A percentile compares a stretch with the other conserved stretches of the same genome.
phyloP scores from a whole-genome alignment of 2,329 filamentous ascomycete species.

The Coleophoma crateriformis region DNA sequence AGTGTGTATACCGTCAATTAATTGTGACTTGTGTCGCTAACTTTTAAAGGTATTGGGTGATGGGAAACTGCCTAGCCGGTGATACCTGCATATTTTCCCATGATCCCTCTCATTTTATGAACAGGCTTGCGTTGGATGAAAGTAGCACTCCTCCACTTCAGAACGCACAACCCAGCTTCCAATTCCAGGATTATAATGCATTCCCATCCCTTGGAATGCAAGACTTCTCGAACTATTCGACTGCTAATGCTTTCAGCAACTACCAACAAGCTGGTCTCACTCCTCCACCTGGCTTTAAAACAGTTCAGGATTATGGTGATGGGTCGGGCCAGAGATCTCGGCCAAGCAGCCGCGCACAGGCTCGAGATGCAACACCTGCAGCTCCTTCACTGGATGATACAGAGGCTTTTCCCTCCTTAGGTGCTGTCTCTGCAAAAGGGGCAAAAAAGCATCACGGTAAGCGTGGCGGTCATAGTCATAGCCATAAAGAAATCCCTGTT shows the following conservation, averaged over 20 bases:
- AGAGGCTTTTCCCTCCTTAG: constrained; percentile 88
- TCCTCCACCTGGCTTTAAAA: constrained; percentile 66
- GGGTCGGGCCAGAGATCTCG: constrained; percentile 71
- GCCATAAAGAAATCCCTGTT: constrained; percentile 59
- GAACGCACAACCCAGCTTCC: constrained; percentile 61
- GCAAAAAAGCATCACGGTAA: constrained; percentile 93
- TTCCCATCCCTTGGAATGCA: constrained; percentile 66
- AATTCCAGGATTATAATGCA: constrained; percentile 76
- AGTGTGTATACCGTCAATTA: constrained; percentile 52
- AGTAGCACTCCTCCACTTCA: constrained; percentile 58
- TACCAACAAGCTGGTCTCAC: constrained; percentile 48
- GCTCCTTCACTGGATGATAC: constrained; percentile 85
- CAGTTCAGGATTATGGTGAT: constrained; percentile 50
- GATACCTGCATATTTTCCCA: constrained; percentile 96
- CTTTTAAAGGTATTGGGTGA: constrained; percentile 76
- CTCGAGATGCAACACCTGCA: constrained; percentile 53
- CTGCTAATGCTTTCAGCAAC: constrained; percentile 39
- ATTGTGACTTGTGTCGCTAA: constrained; percentile 7
- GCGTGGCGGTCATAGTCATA: constrained; percentile 73
- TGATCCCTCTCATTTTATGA: constrained; percentile 82
- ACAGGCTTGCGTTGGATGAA: constrained; percentile 70
- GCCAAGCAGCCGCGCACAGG: constrained; percentile 75
- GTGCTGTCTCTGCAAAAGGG: constrained; percentile 67
- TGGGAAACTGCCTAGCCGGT: constrained; percentile 90
- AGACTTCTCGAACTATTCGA: constrained; percentile 43